Conservation (phyloP, 208 protist species). For the Leishmania arabica region DNA sequence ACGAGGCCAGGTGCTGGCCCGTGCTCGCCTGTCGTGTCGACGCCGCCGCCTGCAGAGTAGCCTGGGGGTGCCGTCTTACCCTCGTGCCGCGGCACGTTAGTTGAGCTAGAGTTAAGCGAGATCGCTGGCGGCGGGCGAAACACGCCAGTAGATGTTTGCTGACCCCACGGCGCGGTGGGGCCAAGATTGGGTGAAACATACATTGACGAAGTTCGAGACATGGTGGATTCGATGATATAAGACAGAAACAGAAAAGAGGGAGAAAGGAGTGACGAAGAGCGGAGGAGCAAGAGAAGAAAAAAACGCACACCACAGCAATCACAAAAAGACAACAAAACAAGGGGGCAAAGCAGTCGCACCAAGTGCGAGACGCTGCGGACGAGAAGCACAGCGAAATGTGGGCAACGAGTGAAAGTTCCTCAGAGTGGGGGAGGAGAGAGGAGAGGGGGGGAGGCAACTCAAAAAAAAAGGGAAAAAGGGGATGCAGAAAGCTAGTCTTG, state of each 20-base stretch:
- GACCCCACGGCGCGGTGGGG: slow-evolving; percentile 59
- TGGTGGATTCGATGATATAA: neutral
- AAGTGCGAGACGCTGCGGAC: neutral
- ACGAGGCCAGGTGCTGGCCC: neutral
- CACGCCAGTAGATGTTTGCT: slow-evolving; percentile 66
- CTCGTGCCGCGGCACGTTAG: slow-evolving; percentile 20
- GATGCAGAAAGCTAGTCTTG: neutral
- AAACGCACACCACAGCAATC: neutral
- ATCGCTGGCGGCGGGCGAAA: slow-evolving; percentile 63
- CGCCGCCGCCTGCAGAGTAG: slow-evolving; percentile 5
- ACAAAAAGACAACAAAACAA: slow-evolving; percentile 3
- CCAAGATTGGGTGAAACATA: slow-evolving; percentile 70
- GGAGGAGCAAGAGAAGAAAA: neutral
- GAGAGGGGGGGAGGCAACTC: neutral
- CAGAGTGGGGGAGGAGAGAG: neutral
- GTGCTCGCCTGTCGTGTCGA: slow-evolving; percentile 14
- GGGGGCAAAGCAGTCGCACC: neutral
- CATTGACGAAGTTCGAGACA: slow-evolving; percentile 38
- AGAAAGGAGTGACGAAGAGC: neutral
- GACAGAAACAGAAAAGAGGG: neutral
- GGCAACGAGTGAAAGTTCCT: neutral
- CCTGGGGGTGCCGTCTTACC: slow-evolving; percentile 9
- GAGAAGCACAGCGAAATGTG: neutral
- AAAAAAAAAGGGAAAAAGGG: neutral
- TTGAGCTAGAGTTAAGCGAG: slow-evolving; percentile 20